A percentile compares a stretch with the other conserved stretches of the same genome.
phyloP scores from a whole-genome alignment of 176 grass and related monocot genomes.

The Oryza meridionalis region DNA sequence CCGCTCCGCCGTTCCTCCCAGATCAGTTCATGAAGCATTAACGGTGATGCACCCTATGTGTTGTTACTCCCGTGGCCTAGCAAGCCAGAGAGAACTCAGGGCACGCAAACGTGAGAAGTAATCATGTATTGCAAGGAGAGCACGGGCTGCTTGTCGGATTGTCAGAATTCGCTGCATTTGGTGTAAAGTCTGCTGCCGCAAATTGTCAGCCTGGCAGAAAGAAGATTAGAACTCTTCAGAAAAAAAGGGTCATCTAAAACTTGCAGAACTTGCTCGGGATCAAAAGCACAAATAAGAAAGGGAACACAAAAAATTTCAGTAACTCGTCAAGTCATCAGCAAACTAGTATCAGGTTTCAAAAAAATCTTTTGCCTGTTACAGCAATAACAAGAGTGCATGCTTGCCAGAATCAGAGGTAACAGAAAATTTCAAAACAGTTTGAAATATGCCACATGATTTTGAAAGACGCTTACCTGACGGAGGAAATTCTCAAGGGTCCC shows the following conservation, averaged over 20 bases:
- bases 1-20: conserved; percentile 16
- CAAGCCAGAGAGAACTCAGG: conserved; percentile 90
- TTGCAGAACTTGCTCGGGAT: background rate
- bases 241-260: background rate
- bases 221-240: conserved; percentile 33
- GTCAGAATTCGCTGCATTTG: conserved; percentile 85
- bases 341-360: conserved; percentile 20
- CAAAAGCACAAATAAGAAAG: conserved; percentile 9
- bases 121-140: conserved; percentile 80
- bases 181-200: conserved; percentile 82
- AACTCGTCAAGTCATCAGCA: background rate
- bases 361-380: background rate
- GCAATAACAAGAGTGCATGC: background rate
- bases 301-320: background rate
- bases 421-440: conserved; percentile 9
- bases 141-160: conserved; percentile 73
- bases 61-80: conserved; percentile 73
- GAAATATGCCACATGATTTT: background rate
- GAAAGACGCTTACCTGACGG: conserved; percentile 64
- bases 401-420: background rate
- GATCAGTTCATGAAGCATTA: conserved; percentile 29
- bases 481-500: conserved; percentile 98
- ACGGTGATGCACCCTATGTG: conserved; percentile 5
- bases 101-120: conserved; percentile 84
- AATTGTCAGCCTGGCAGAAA: conserved; percentile 77